Conservation (phyloP, 805 yeast genomes). For the Lipomyces mesembrius region DNA sequence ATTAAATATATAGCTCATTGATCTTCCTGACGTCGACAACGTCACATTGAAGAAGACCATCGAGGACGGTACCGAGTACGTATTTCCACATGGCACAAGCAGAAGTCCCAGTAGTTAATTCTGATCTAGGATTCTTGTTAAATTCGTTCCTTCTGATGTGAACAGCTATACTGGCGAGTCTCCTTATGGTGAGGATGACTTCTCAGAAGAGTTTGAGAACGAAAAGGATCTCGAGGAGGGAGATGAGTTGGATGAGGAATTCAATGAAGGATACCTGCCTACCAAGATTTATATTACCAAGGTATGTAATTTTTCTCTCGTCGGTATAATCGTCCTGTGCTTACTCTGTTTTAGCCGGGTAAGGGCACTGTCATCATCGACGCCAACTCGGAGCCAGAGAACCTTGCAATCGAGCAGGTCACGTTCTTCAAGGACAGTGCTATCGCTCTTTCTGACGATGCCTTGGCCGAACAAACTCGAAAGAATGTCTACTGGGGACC, state of each 20-base stretch:
- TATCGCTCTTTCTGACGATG: conserved; percentile 17
- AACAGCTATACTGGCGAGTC: conserved; percentile 10
- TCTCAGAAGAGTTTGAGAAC: conserved; percentile 13
- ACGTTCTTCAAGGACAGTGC: conserved; percentile 21
- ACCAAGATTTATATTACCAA: conserved; percentile 27
- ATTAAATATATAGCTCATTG: not conserved
- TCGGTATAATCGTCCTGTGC: not conserved
- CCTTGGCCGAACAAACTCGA: conserved; percentile 15
- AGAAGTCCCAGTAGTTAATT: not conserved
- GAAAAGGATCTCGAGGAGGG: conserved; percentile 22
- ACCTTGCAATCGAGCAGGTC: conserved; percentile 21
- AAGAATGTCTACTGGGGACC: conserved; percentile 34
- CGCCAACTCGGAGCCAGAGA: conserved; percentile 6
- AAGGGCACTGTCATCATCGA: conserved; percentile 29
- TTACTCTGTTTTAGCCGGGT: not conserved
- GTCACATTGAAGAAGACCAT: conserved; percentile 7
- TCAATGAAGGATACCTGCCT: conserved; percentile 17
- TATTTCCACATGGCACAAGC: not conserved
- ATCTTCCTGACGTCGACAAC: conserved; percentile 9
- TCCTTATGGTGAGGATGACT: conserved; percentile 1
- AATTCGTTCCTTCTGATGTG: conserved; percentile 30
- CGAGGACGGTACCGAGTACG: conserved; percentile 12
- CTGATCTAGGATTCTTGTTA: conserved; percentile 15
- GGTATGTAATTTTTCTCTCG: not conserved
- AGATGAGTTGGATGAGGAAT: conserved; percentile 14